Base-by-base conservation (phyloP, 148 eudicot species). In the Vaccinium darrowii region DNA sequence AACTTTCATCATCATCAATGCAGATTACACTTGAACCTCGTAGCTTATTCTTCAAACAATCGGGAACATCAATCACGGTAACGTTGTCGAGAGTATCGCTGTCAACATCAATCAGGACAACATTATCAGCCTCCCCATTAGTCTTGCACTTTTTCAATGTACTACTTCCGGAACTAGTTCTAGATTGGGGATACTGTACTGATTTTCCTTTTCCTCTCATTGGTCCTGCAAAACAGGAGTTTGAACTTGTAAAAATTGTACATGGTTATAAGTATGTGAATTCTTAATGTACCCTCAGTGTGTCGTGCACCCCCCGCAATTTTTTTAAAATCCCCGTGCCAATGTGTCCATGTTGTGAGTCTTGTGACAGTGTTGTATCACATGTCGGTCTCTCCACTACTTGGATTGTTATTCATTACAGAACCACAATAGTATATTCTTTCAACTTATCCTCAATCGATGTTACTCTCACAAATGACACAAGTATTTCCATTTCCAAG, bases 31-130 rank as follows among this genome's bases (percentile, higher is more conserved):
- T 69, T 30, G 89, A 83, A 30, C 85, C 82, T 60, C 63, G 74
- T 10, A 84, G 84, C 77, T 89, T 92, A 57, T 89, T 79, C 12
- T 84, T 86, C 60, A 87, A 85, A 53, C 91, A 89, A 50, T 94
- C 95, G 16, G 95, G 95, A 75, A 89, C 86, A 78, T 95, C 98
- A 60, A 95, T 79, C 51, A 93, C 85, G 60, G 93, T 88, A 80
- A 91, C 91, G 72, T 92, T 89, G 53, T 87, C 85, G 30, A 83
- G 74, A 52, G 88, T 83, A 83, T 93, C 95, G 60, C 90, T 84
- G 81, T 95, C 99, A 65, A 94, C 91, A 87, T 97, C 99, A 50
- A 97, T 97, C 27, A 97, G 80, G 54, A 92, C 91, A 83, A 92
- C 85, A 81, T 92, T 86, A 51, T 90, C 92, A 85, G 84, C 86